A percentile compares a stretch with the other conserved stretches of the same genome.
Conservation (phyloP, 768 basidiomycete genomes). For the Clitopilus passeckerianus region DNA sequence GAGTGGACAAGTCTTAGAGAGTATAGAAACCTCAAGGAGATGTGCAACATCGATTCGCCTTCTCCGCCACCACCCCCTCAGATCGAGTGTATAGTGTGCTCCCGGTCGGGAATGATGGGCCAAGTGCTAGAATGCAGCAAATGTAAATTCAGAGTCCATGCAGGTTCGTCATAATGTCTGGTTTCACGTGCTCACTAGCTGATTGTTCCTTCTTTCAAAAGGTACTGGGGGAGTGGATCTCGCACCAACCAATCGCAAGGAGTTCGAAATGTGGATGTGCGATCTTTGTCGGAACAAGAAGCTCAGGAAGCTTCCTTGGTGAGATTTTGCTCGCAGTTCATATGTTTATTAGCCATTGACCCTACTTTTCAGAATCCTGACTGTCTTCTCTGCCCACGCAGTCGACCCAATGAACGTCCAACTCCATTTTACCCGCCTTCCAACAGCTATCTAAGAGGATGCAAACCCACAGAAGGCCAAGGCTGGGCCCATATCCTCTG, state of each 20-base stretch:
- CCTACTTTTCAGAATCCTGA: constrained; percentile 55
- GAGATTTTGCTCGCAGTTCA: constrained; percentile 16
- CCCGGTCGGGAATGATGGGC: constrained; percentile 55
- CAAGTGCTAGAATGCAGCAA: constrained; percentile 79
- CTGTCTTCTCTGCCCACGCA: constrained; percentile 80
- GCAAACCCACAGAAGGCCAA: constrained; percentile 90
- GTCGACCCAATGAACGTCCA: constrained; percentile 43
- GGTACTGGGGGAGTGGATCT: constrained; percentile 66
- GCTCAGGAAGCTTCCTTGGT: constrained; percentile 80
- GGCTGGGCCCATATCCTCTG: constrained; percentile 92
- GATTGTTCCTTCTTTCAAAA: constrained; percentile 16
- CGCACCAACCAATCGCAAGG: constrained; percentile 38
- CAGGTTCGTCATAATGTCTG: constrained; percentile 37
- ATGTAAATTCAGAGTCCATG: constrained; percentile 77
- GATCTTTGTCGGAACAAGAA: constrained; percentile 87
- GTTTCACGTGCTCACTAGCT: neutral
- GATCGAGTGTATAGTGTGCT: constrained; percentile 68
- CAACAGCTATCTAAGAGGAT: constrained; percentile 67
- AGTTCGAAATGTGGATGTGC: constrained; percentile 76
- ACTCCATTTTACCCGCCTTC: constrained; percentile 40
- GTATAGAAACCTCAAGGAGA: neutral
- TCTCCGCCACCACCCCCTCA: constrained; percentile 58
- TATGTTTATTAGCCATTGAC: constrained; percentile 3
- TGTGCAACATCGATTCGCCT: constrained; percentile 42
- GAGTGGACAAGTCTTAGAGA: neutral